Base-by-base conservation (phyloP, 2,329 filamentous ascomycete species). In the Acarospora socialis region DNA sequence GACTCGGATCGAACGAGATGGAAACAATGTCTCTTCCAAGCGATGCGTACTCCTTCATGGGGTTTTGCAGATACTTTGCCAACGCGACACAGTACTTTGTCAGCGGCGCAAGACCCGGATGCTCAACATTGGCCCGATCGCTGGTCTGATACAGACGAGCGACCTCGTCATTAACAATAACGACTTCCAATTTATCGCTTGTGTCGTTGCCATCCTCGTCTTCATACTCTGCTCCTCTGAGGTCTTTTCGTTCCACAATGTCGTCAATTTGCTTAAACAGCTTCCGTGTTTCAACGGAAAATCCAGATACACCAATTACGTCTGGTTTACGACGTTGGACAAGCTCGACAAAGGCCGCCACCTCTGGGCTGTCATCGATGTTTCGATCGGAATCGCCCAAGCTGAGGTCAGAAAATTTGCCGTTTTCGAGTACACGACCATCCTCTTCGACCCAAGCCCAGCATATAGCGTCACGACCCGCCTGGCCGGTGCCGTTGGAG, bases 371-470 rank as follows among this genome's bases (percentile, higher is more conserved):
- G 39, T 77, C 71, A 56, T 77, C 53, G 61, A 80, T 53, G 55
- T 63, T 55, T 68, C 83, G 60, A 68, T 84, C 58, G 61, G 68
- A 46, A 40, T 75, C 73, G 19, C 71, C 73, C 13, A 70, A 52
- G 15, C 73, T 70, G 27, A 98, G 65, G 43, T 92, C 87, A 20
- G 68, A 64, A 43, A 93, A 82, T 46, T 84, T 87, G 47, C 90
- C 84, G 45, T 90, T 80, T 52, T 95, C 90, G 18, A 87, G 59
- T 14, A 93, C 78, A 21, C 83, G 73, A 6, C 87, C 86, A 46
- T 93, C 82, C 51, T 95, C 87, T 47, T 93, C 84, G 10, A 95
- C 76, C 65, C 81, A 95, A 1, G 83, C 77, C 81, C 84, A 95
- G 56, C 75, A 80, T 25, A 92, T 72, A 2, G 83, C 79, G 43